Evolutionary conservation across 2,329 filamentous ascomycete species (phyloP), one percentile per base, ranked within the genome.

Genomic region (Tolypocladium nubicola): DNA sequence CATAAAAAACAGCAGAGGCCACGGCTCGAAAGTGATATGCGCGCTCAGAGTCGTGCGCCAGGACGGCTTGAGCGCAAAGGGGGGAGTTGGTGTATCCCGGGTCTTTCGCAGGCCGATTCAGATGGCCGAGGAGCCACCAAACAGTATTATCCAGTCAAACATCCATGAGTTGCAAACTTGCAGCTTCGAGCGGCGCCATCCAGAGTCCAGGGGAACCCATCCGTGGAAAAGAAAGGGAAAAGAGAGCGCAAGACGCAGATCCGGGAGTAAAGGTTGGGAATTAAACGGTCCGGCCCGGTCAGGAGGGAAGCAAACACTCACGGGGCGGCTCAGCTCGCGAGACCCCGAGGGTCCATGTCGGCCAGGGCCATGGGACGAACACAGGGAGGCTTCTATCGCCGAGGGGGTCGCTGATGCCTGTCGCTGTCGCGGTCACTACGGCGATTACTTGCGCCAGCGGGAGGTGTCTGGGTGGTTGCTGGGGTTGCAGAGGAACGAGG

Each of bases 351-450:
- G 38, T 55, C 45, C 62, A 56, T 62, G 63, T 59, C 54, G 60
- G 60, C 8, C 19, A 63, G 63, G 54, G 60, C 56, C 61, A 59
- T 57, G 43, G 63, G 59, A 57, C 40, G 56, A 55, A 57, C 52
- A 54, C 52, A 37, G 47, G 53, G 54, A 56, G 39, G 41, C 58
- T 53, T 58, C 66, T 70, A 73, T 65, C 73, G 71, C 59, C 71
- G 72, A 53, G 69, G 65, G 56, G 71, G 65, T 58, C 74, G 71
- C 59, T 73, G 70, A 61, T 74, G 72, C 66, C 73, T 74, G 62
- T 75, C 73, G 65, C 61, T 65, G 58, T 77, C 75, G 65, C 72
- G 68, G 58, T 75, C 73, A 70, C 66, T 73, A 68, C 73, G 73
- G 64, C 73, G 73, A 61, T 61, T 68, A 66, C 62, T 70, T 64